A percentile compares a stretch with the other conserved stretches of the same genome.
Conservation (phyloP, 176 grass and related monocot genomes). For the Paspalum notatum region DNA sequence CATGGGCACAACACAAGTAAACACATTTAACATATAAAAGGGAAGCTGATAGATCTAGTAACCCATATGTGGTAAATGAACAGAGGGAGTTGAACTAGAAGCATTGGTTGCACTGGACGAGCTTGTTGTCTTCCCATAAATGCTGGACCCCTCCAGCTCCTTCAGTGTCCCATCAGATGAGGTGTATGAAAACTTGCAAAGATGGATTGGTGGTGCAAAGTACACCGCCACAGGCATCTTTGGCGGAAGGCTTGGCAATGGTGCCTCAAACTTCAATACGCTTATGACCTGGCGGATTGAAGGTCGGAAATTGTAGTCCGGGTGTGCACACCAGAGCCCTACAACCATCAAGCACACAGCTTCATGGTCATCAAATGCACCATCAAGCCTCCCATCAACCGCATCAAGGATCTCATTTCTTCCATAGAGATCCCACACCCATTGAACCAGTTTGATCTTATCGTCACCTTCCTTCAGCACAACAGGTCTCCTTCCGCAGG, state of each 20-base stretch:
- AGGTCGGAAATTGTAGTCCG: conserved; percentile 56
- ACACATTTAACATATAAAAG: conserved; percentile 20
- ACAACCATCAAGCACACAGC: conserved; percentile 57
- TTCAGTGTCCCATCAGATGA: conserved; percentile 41
- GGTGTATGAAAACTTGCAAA: conserved; percentile 55
- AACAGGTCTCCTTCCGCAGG: conserved; percentile 55
- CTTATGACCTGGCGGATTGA: conserved; percentile 57
- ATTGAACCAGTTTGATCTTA: conserved; percentile 56
- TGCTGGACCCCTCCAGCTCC: conserved; percentile 13
- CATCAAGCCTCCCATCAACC: conserved; percentile 55
- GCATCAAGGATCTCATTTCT: conserved; percentile 49
- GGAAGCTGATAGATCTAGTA: conserved; percentile 27
- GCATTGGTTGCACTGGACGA: conserved; percentile 41
- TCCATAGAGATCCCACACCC: conserved; percentile 73
- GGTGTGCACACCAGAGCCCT: conserved; percentile 71
- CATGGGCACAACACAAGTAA: conserved; percentile 17
- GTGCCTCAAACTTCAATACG: conserved; percentile 57
- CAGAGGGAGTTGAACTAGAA: conserved; percentile 41
- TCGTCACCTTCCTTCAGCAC: conserved; percentile 50
- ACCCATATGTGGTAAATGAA: conserved; percentile 32
- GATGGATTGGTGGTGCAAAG: conserved; percentile 54
- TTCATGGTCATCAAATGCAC: conserved; percentile 44
- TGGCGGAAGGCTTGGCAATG: conserved; percentile 52
- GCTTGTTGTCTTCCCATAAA: conserved; percentile 38
- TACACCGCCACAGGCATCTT: conserved; percentile 72